These are phyloP conservation scores for Populus nigra DNA, from an alignment of 345 rosid species.

Conservation along the genomic window DNA sequence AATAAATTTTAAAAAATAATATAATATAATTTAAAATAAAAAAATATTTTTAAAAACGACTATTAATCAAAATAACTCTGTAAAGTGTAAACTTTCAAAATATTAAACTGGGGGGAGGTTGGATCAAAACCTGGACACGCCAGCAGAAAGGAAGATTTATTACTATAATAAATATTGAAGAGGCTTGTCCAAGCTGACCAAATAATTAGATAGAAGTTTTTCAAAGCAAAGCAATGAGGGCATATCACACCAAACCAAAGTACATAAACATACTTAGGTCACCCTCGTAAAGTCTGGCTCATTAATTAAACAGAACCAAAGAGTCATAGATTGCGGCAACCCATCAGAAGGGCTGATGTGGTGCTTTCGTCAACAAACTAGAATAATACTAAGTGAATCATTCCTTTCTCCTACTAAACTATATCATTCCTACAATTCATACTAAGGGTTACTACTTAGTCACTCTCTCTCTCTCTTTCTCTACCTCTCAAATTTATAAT, in stretches of 20 bases:
- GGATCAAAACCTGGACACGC: not conserved
- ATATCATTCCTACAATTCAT: no score
- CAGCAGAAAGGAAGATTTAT: not conserved
- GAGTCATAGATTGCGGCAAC: conserved; percentile 27
- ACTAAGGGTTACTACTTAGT: no score
- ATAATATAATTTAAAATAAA: no score
- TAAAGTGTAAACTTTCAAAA: no score
- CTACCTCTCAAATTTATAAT: no score
- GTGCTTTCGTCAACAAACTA: conserved; percentile 12
- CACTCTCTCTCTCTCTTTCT: no score
- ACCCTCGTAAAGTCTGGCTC: not conserved
- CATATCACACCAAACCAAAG: not conserved
- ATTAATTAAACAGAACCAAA: not conserved
- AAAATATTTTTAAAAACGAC: no score
- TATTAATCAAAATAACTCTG: no score
- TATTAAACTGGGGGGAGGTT: no score
- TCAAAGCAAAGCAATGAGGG: not conserved
- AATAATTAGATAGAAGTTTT: not conserved
- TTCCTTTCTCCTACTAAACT: no score
- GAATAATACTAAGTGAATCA: not conserved
- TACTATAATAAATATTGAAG: not conserved
- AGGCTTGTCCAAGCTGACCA: not conserved
- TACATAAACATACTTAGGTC: not conserved
- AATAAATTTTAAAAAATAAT: no score
- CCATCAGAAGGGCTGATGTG: not conserved